Percentiles rank a stretch among this genome's conserved stretches.
phyloP scores from a whole-genome alignment of 306 rosid species.

The Gynostemma pentaphyllum region DNA sequence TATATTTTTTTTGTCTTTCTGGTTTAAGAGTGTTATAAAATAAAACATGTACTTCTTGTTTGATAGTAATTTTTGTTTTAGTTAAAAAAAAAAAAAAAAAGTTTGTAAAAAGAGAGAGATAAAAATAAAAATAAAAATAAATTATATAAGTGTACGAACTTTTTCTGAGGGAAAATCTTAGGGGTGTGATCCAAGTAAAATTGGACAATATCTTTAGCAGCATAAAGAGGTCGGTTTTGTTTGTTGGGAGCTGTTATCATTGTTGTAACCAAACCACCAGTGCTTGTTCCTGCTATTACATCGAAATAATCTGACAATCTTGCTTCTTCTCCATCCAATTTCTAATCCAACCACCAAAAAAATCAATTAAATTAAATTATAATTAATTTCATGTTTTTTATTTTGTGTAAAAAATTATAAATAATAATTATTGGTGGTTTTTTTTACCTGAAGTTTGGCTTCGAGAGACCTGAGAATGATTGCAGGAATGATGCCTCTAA shows the following conservation, averaged over 20 bases:
- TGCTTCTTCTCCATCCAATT: slow-evolving; percentile 20
- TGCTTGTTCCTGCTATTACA: slow-evolving; percentile 31
- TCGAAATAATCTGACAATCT: slow-evolving; percentile 35
- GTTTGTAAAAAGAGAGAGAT: neutral
- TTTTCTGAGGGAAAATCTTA: slow-evolving; percentile 23
- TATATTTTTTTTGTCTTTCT: too few relatives aligned
- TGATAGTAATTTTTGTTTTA: too few relatives aligned
- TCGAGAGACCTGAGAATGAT: slow-evolving; percentile 24
- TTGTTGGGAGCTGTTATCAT: slow-evolving; percentile 36
- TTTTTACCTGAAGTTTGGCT: slow-evolving; percentile 24
- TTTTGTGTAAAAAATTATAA: neutral
- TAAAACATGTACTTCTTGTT: too few relatives aligned
- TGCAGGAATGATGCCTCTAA: slow-evolving; percentile 30
- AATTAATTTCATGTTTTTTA: neutral
- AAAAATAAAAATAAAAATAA: neutral
- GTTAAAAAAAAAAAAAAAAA: neutral
- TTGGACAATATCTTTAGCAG: slow-evolving; percentile 24
- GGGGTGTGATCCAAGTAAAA: slow-evolving; percentile 27
- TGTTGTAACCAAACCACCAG: slow-evolving; percentile 33
- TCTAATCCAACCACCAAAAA: neutral
- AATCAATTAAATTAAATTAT: neutral
- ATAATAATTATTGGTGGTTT: too few relatives aligned
- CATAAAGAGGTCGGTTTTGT: slow-evolving; percentile 22
- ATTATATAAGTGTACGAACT: slow-evolving; percentile 8
- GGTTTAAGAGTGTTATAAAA: too few relatives aligned